A percentile compares a stretch with the other conserved stretches of the same genome.
Evolutionary conservation across 768 basidiomycete species (phyloP).

Genomic region (Mrakia gelida): DNA sequence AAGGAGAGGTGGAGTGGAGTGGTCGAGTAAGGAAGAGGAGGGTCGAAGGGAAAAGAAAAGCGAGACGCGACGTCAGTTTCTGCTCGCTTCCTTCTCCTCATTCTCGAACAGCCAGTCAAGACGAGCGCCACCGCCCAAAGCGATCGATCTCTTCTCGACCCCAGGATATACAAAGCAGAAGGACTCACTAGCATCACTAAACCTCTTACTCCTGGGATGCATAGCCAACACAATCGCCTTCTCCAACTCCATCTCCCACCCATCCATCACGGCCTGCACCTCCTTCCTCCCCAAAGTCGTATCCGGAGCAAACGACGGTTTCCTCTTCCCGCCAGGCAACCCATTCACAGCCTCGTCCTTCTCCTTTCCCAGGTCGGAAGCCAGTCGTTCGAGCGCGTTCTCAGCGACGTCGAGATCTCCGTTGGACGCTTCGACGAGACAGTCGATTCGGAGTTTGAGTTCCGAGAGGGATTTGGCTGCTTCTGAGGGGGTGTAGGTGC

Average conservation of each 20-base stretch:
- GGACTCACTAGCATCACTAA: neutral
- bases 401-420: neutral
- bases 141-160: too few relatives aligned
- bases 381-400: neutral
- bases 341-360: neutral
- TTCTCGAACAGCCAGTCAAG: too few relatives aligned
- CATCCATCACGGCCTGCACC: neutral
- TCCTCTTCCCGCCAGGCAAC: neutral
- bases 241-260: constrained; percentile 2
- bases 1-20: too few relatives aligned
- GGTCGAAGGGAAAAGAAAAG: too few relatives aligned
- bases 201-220: neutral
- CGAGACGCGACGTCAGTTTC: neutral
- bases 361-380: neutral
- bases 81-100: neutral
- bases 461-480: constrained; percentile 8
- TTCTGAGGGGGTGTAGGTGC: neutral
- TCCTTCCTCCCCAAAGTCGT: neutral
- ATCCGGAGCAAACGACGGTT: neutral
- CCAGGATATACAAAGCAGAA: too few relatives aligned
- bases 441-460: neutral
- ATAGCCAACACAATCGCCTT: neutral
- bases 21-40: too few relatives aligned
- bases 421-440: neutral
- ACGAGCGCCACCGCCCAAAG: too few relatives aligned